Conservation (phyloP, 139 green algal species). For the Micractinium conductrix region DNA sequence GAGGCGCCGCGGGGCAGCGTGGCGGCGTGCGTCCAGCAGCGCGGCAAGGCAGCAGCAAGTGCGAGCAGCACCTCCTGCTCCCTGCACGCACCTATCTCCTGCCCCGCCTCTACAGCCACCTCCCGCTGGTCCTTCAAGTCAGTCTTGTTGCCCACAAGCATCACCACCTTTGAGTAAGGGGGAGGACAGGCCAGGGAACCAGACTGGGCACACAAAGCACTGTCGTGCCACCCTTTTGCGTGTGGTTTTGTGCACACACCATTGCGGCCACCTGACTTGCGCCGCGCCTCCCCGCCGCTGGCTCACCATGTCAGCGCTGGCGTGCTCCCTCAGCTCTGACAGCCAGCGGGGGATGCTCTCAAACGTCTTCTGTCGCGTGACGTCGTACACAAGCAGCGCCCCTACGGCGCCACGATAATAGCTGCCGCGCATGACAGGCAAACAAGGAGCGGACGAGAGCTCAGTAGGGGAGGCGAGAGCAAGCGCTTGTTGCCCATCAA, state of each 20-base stretch:
- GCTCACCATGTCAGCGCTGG: slow-evolving; percentile 95
- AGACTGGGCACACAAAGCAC: too few relatives aligned
- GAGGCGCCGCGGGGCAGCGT: too few relatives aligned
- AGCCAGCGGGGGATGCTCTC: slow-evolving; percentile 97
- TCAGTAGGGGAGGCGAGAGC: too few relatives aligned
- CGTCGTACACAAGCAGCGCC: slow-evolving; percentile 97
- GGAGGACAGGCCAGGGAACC: not conserved
- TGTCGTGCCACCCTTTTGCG: too few relatives aligned
- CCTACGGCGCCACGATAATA: slow-evolving; percentile 98
- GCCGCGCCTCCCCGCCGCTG: too few relatives aligned
- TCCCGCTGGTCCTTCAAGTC: slow-evolving; percentile 70
- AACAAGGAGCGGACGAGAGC: too few relatives aligned
- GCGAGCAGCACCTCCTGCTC: not conserved
- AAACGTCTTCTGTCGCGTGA: slow-evolving; percentile 95
- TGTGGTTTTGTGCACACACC: not conserved
- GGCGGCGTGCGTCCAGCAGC: too few relatives aligned
- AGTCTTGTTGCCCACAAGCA: slow-evolving; percentile 88
- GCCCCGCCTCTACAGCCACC: slow-evolving; percentile 57
- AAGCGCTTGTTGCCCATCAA: too few relatives aligned
- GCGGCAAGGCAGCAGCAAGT: too few relatives aligned
- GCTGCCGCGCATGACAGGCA: too few relatives aligned
- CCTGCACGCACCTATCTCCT: slow-evolving; percentile 27
- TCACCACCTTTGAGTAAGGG: slow-evolving; percentile 32
- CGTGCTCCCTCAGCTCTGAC: slow-evolving; percentile 94
- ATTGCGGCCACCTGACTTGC: not conserved